These are phyloP conservation scores for Acanthochlamys bracteata DNA, from an alignment of 106 monocot genomes.

Conservation along the genomic window DNA sequence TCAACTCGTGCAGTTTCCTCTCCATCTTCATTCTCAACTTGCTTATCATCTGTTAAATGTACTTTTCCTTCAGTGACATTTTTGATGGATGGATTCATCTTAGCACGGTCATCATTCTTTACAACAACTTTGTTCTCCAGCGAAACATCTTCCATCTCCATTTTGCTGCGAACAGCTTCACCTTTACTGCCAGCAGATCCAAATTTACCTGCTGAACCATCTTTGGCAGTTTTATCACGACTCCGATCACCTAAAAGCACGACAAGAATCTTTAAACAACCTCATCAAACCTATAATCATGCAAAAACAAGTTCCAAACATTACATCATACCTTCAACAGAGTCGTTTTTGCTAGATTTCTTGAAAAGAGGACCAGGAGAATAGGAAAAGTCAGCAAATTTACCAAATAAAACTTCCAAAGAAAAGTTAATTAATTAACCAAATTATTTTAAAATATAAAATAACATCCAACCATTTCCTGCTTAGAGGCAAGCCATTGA, in stretches of 20 bases:
- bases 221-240: conserved; percentile 12
- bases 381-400: background rate
- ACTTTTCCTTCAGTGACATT: conserved; percentile 18
- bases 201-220: conserved; percentile 13
- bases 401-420: background rate
- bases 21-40: conserved; percentile 12
- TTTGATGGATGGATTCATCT: conserved; percentile 13
- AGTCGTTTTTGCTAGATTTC: conserved; percentile 22
- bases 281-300: background rate
- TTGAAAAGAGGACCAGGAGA: background rate
- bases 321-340: conserved; percentile 26
- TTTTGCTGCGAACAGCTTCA: conserved; percentile 23
- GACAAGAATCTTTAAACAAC: no score
- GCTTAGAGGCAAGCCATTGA: conserved; percentile 53
- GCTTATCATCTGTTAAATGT: conserved; percentile 14
- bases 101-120: conserved; percentile 13
- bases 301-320: background rate
- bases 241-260: conserved; percentile 20
- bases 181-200: conserved; percentile 14
- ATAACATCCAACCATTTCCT: conserved; percentile 35
- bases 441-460: no score
- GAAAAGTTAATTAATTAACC: background rate
- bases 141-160: background rate
- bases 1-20: conserved; percentile 7
- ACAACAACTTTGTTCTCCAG: background rate